Evolutionary conservation across 176 grass and related monocot genomes (phyloP), one percentile per base, ranked within the genome.

Genomic region (Musa troglodytarum): DNA sequence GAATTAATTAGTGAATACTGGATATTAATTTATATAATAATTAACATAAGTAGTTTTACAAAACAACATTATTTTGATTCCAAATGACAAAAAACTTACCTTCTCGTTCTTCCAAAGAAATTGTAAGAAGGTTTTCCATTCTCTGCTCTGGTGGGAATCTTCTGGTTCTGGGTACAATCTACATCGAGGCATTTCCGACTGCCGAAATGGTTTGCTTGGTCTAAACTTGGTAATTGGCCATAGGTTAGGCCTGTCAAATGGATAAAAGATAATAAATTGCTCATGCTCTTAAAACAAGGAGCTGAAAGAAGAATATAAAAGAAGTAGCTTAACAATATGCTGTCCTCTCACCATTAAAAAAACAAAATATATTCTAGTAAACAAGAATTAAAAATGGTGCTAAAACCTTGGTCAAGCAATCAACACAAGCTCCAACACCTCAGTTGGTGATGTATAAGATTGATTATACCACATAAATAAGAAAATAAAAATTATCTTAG

Each of bases 41-140:
- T 29, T 28, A 79, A 11, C 69, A 61, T 68, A 8, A 74, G 62
- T 49, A 52, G 8, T 68, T 73, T 57, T 22, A 50, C 17, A 76
- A 71, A 68, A 50, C 52, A 51, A 80, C 58, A 71, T 29, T n/a
- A 75, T 17, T 74, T 81, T 28, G 0, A 71, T 54, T 29, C 50
- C 26, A 63, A 57, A 26, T 12, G 6, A 61, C 29, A 74, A 11
- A 43, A 68, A 54, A 62, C 69, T 83, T 85, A 92, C 92, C 84
- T 20, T 92, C 77, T 75, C n/a, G 28, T 68, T 26, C 2, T 75
- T 21, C 17, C 26, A 71, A 74, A 96, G 88, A 69, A 72, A 92
- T 43, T 50, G 49, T 63, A 83, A 76, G 72, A 96, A 96, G 19
- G 1, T 74, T 51, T 67, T 77, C 92, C 92, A 87, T 77, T 96